These are phyloP conservation scores for Umbelopsis sp. DNA, from an alignment of 371 early-diverging fungal genomes.

Conservation along the genomic window DNA sequence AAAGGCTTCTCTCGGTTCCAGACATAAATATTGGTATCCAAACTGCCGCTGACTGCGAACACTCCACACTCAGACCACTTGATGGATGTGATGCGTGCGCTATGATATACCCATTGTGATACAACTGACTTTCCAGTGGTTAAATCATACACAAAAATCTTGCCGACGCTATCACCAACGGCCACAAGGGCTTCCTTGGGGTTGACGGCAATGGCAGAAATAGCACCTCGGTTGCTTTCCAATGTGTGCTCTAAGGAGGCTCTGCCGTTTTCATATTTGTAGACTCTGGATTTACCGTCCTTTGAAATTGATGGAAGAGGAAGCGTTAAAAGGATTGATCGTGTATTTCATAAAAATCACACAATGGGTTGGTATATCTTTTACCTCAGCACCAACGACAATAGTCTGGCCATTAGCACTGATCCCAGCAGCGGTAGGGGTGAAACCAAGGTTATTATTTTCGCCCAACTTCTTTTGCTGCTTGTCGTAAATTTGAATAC, in stretches of 20 bases:
- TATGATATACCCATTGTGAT: slow-evolving; percentile 90
- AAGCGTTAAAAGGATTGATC: too few relatives aligned
- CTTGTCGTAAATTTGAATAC: slow-evolving; percentile 44
- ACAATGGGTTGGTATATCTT: not conserved
- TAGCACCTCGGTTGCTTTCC: slow-evolving; percentile 61
- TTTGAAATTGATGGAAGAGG: slow-evolving; percentile 15
- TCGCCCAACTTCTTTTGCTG: slow-evolving; percentile 36
- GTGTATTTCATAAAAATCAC: too few relatives aligned
- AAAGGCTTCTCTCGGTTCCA: slow-evolving; percentile 86
- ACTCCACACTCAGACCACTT: slow-evolving; percentile 79
- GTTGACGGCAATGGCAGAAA: slow-evolving; percentile 79
- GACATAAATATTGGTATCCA: slow-evolving; percentile 90
- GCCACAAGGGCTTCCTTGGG: slow-evolving; percentile 77
- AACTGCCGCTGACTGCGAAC: slow-evolving; percentile 79
- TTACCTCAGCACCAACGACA: slow-evolving; percentile 75
- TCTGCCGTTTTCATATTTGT: slow-evolving; percentile 28
- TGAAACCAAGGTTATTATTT: slow-evolving; percentile 38
- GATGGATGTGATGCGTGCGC: slow-evolving; percentile 80
- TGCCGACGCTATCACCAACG: slow-evolving; percentile 82
- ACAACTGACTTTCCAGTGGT: slow-evolving; percentile 57
- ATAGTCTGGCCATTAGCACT: slow-evolving; percentile 57
- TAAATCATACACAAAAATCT: slow-evolving; percentile 76
- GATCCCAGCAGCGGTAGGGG: slow-evolving; percentile 63
- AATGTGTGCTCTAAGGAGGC: slow-evolving; percentile 35
- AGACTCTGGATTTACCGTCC: slow-evolving; percentile 57